Evolutionary conservation across 2,329 filamentous ascomycete genomes (phyloP).

Genomic region (Xylaria arbuscula): DNA sequence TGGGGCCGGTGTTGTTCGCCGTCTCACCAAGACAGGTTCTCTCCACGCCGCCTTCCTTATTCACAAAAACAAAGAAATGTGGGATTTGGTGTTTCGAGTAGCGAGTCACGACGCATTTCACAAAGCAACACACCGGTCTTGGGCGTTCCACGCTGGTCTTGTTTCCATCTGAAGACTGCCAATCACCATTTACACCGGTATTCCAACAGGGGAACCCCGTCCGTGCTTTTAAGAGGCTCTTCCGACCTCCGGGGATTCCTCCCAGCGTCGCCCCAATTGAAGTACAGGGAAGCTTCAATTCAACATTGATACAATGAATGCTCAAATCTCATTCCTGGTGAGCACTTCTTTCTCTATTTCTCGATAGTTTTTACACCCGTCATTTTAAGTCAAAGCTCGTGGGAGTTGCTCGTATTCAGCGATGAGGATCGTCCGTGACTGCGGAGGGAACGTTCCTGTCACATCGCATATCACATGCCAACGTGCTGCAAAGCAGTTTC

Average conservation of each 20-base stretch:
- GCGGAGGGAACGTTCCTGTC: constrained; percentile 11
- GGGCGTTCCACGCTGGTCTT: constrained; percentile 19
- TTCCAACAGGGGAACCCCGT: constrained; percentile 39
- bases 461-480: constrained; percentile 17
- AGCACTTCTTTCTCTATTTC: constrained; percentile 33
- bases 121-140: constrained; percentile 25
- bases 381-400: neutral
- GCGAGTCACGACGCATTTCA: constrained; percentile 19
- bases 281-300: constrained; percentile 32
- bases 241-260: constrained; percentile 45
- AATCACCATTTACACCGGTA: constrained; percentile 41
- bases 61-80: constrained; percentile 26
- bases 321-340: constrained; percentile 53
- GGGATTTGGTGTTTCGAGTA: constrained; percentile 17
- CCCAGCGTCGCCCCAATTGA: constrained; percentile 39
- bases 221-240: constrained; percentile 45
- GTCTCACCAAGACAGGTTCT: neutral
- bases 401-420: constrained; percentile 5
- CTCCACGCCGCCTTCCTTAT: neutral
- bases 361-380: neutral
- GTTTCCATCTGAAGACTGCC: constrained; percentile 35
- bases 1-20: constrained; percentile 30
- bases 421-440: constrained; percentile 8
- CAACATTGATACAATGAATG: constrained; percentile 49
- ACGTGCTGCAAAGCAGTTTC: neutral